A percentile compares a stretch with the other conserved stretches of the same genome.
Conservation (phyloP, 345 rosid genomes). For the Cardiospermum halicacabum region DNA sequence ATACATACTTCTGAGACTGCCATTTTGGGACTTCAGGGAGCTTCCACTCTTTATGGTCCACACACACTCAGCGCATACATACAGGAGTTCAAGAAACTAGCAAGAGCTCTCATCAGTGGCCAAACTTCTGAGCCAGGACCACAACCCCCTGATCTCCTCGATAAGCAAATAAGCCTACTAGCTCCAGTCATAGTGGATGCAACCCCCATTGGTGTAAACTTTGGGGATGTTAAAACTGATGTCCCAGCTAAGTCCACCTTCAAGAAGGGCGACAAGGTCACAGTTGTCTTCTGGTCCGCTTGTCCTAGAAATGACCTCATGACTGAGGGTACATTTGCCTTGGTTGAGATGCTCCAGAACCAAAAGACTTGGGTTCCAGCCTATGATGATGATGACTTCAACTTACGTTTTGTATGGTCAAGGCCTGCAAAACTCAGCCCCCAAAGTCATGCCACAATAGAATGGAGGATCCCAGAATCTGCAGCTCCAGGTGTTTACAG, state of each 20-base stretch:
- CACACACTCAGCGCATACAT: constrained; percentile 79
- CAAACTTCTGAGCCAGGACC: constrained; percentile 48
- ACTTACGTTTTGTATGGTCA: constrained; percentile 78
- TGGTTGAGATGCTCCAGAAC: constrained; percentile 62
- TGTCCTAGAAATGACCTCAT: constrained; percentile 85
- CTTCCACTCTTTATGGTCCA: constrained; percentile 80
- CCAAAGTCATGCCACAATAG: constrained; percentile 59
- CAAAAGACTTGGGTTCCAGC: constrained; percentile 59
- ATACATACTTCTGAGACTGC: neutral
- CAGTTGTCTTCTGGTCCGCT: constrained; percentile 80
- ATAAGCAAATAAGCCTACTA: constrained; percentile 64
- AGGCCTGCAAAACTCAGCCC: constrained; percentile 63
- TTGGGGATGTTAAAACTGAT: constrained; percentile 69
- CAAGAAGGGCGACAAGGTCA: constrained; percentile 48
- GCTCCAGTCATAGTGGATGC: constrained; percentile 67
- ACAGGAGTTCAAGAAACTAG: constrained; percentile 83
- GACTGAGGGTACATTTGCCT: constrained; percentile 83
- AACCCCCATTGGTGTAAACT: constrained; percentile 51
- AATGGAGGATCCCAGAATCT: constrained; percentile 66
- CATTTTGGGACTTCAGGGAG: constrained; percentile 50
- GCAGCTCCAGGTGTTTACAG: constrained; percentile 64
- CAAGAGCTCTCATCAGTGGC: constrained; percentile 48
- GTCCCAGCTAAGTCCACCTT: constrained; percentile 60
- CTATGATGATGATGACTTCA: constrained; percentile 85
- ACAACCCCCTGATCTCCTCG: constrained; percentile 64